A percentile compares a stretch with the other conserved stretches of the same genome.
These are phyloP conservation scores for Exsudoporus frostii DNA, from an alignment of 768 basidiomycete genomes.

Conservation along the genomic window DNA sequence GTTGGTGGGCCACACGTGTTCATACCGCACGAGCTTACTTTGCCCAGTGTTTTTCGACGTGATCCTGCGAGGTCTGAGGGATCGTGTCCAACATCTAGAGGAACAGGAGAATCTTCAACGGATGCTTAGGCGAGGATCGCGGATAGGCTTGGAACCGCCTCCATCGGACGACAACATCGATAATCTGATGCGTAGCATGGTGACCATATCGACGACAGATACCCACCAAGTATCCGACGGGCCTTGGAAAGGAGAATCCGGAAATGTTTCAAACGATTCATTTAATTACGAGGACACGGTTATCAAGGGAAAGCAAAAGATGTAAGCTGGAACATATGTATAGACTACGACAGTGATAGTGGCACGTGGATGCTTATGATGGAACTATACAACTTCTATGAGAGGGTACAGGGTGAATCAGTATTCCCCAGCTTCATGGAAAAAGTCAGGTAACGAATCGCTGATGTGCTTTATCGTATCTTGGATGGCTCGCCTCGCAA, in stretches of 20 bases:
- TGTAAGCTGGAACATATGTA: conserved; percentile 7
- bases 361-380: not conserved
- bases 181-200: conserved; percentile 40
- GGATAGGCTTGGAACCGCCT: conserved; percentile 33
- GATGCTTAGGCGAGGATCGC: conserved; percentile 35
- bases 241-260: conserved; percentile 27
- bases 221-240: conserved; percentile 22
- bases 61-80: conserved; percentile 39
- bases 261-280: conserved; percentile 11
- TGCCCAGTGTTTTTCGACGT: conserved; percentile 33
- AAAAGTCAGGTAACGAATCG: conserved; percentile 62
- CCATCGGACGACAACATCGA: conserved; percentile 39
- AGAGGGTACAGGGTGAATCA: not conserved
- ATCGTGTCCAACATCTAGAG: conserved; percentile 38
- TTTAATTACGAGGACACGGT: conserved; percentile 26
- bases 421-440: conserved; percentile 39
- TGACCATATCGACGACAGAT: conserved; percentile 26
- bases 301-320: conserved; percentile 25
- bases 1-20: conserved; percentile 27
- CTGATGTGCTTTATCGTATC: conserved; percentile 56
- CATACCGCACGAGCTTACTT: conserved; percentile 1
- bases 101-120: conserved; percentile 45
- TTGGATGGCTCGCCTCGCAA: conserved; percentile 53
- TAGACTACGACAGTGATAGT: not conserved
- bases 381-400: not conserved